Evolutionary conservation across 2,329 filamentous ascomycete species (phyloP), one percentile per base, ranked within the genome.

Genomic region (Coleophoma eucalyptorum): DNA sequence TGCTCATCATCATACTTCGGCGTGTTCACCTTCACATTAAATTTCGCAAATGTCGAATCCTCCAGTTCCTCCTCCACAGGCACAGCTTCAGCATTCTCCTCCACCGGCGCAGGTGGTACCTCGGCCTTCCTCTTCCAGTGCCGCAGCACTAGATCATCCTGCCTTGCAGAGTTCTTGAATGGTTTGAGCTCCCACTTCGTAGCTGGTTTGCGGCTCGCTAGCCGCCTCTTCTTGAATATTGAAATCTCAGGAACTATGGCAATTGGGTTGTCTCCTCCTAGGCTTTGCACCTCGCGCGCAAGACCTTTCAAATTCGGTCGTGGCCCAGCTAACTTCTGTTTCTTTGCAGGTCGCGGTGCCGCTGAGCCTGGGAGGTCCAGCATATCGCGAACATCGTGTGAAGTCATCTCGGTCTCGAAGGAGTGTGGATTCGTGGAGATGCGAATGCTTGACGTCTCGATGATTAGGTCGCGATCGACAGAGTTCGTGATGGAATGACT

Each of bases 1-100:
- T 96, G 87, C 55, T 92, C 89, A 56, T 95, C 87, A 54, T 82
- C 90, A 69, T 97, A 97, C 53, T 84, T 78, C 1, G 92, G 90
- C 34, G 91, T 77, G 4, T 87, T 79, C 13, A 93, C 81, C 57
- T 86, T 80, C 49, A 96, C 84, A 65, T 97, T 95, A 77, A 88
- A 97, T 65, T 93, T 96, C 44, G 89, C 83, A 69, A 94, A 97
- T 2, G 72, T 63, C 7, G 81, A 85, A 63, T 86, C 81, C 55
- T 86, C 82, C 1, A 71, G 49, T 41, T 62, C 59, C 53, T 61
- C 55, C 6, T 67, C 62, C 60, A 65, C 59, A 60, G 71, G 60
- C 15, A 73, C 69, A 63, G 69, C 64, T 51, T 62, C 57, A 38
- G 64, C 63, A 37, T 62, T 62, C 31, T 69, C 65, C n/a, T 75